Conservation (phyloP, 2,329 filamentous ascomycete genomes). For the Chaetothyriales sp. region DNA sequence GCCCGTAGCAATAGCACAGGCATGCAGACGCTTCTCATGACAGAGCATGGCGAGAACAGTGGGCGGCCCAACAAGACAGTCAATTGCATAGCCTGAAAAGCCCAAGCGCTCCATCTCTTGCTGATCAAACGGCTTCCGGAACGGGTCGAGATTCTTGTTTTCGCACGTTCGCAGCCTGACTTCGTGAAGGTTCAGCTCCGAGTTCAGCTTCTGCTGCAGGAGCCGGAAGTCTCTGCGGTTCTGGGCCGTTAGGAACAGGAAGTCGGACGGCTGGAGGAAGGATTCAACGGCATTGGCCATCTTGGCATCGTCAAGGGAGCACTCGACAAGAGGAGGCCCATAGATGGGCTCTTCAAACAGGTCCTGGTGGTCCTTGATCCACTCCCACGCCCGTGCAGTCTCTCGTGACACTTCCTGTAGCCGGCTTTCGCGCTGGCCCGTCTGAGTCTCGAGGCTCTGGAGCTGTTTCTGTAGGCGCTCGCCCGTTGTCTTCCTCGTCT, state of each 20-base stretch:
- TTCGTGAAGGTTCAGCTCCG: slow-evolving; percentile 49
- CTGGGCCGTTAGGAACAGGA: slow-evolving; percentile 57
- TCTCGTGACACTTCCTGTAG: slow-evolving; percentile 49
- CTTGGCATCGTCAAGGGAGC: slow-evolving; percentile 57
- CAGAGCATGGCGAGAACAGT: slow-evolving; percentile 82
- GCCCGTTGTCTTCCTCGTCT: slow-evolving; percentile 24
- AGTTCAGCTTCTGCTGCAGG: slow-evolving; percentile 51
- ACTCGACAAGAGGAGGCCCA: slow-evolving; percentile 66
- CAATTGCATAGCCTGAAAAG: slow-evolving; percentile 65
- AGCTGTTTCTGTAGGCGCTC: slow-evolving; percentile 35
- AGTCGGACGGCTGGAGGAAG: slow-evolving; percentile 38
- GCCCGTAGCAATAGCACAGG: slow-evolving; percentile 47
- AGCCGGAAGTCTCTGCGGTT: slow-evolving; percentile 58
- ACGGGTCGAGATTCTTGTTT: slow-evolving; percentile 35
- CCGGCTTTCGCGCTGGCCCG: slow-evolving; percentile 56
- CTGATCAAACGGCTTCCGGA: slow-evolving; percentile 38
- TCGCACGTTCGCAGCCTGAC: slow-evolving; percentile 47
- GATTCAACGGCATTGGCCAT: slow-evolving; percentile 50
- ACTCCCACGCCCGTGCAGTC: slow-evolving; percentile 57
- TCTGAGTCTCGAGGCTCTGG: slow-evolving; percentile 51
- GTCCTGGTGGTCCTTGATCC: slow-evolving; percentile 57
- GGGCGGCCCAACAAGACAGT: slow-evolving; percentile 66
- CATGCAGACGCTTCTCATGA: slow-evolving; percentile 52
- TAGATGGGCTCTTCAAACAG: slow-evolving; percentile 63
- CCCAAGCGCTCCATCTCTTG: slow-evolving; percentile 45